These are phyloP conservation scores for Chlamydomonas sp. DNA, from an alignment of 139 green algal genomes.

Conservation along the genomic window DNA sequence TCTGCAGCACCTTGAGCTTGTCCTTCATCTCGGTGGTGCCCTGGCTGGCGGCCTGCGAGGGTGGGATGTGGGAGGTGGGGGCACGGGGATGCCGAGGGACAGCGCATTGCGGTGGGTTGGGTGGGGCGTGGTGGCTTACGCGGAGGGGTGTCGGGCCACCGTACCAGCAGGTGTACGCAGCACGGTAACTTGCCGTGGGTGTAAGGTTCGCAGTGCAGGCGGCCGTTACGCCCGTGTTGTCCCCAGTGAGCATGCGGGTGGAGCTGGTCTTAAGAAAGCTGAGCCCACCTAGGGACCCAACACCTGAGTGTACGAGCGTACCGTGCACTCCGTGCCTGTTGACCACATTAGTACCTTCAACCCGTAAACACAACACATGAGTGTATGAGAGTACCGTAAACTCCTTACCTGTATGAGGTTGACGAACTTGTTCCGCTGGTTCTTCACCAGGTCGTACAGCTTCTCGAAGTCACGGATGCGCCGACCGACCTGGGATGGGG, in stretches of 20 bases:
- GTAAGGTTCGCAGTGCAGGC: too few relatives aligned
- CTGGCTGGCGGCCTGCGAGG: slow-evolving; percentile 66
- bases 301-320: too few relatives aligned
- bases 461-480: slow-evolving; percentile 77
- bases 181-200: too few relatives aligned
- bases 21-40: slow-evolving; percentile 79
- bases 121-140: neutral
- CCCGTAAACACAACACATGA: neutral
- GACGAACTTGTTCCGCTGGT: slow-evolving; percentile 87
- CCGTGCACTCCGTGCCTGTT: too few relatives aligned
- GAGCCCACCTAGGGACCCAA: too few relatives aligned
- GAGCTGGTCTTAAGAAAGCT: too few relatives aligned
- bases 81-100: neutral
- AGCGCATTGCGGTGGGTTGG: neutral
- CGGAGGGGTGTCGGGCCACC: neutral
- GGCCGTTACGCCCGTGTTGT: neutral
- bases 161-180: too few relatives aligned
- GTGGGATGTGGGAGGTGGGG: neutral
- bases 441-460: slow-evolving; percentile 87
- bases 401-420: slow-evolving; percentile 69
- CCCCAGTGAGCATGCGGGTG: too few relatives aligned
- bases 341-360: too few relatives aligned
- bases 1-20: slow-evolving; percentile 81
- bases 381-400: neutral
- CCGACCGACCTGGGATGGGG: slow-evolving; percentile 28